Evolutionary conservation across 2,329 filamentous ascomycete genomes (phyloP).

Genomic region (Macrophomina phaseolina): DNA sequence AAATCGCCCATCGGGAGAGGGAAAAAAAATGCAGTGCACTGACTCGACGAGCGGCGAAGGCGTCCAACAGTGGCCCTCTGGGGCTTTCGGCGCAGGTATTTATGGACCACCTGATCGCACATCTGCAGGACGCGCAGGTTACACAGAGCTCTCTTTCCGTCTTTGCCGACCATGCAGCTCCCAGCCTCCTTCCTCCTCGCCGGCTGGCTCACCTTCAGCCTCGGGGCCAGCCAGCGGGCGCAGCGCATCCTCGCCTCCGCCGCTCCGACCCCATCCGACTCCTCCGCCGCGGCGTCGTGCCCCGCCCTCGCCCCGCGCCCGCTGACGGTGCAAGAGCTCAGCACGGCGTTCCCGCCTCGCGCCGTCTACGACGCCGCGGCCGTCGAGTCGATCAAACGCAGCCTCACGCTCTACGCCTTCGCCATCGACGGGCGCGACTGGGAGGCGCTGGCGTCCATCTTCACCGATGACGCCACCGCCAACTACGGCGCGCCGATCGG

Average conservation of each 20-base stretch:
- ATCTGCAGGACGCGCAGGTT: background rate
- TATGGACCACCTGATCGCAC: background rate
- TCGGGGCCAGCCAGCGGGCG: background rate
- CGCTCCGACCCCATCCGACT: background rate
- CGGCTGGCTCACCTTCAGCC: background rate
- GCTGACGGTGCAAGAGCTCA: background rate
- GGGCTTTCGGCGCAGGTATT: background rate
- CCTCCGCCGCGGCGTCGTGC: background rate
- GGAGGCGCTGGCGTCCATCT: background rate
- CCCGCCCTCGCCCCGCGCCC: background rate
- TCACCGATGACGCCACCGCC: background rate
- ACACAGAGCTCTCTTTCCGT: background rate
- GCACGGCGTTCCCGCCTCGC: background rate
- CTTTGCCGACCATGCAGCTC: background rate
- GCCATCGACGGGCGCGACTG: conserved; percentile 13
- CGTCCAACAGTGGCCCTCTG: background rate
- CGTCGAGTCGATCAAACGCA: background rate
- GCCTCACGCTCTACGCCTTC: conserved; percentile 4
- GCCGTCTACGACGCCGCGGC: background rate
- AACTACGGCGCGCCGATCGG: conserved; percentile 6
- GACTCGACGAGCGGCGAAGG: background rate
- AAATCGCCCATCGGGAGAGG: background rate
- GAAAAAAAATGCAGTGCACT: background rate
- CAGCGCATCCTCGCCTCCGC: background rate
- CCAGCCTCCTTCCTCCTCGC: background rate